Evolutionary conservation across 2,329 filamentous ascomycete genomes (phyloP).

Genomic region (Blumeriella jaapii): DNA sequence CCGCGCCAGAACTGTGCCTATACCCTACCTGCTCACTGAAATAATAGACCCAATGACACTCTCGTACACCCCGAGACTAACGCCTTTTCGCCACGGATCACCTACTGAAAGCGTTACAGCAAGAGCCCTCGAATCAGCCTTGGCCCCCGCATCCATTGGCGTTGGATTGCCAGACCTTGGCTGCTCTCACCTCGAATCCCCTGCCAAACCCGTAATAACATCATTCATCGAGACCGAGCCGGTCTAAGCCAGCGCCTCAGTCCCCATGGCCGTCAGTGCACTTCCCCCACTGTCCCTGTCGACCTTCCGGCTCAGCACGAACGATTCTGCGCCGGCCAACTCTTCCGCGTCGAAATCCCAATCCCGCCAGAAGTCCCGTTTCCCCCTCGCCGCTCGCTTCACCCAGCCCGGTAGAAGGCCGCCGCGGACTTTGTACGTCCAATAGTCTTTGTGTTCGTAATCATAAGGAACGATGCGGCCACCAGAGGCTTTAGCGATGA

Average conservation of each 20-base stretch:
- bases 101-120: background rate
- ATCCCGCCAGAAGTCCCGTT: slow-evolving; percentile 20
- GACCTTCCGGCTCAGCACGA: slow-evolving; percentile 5
- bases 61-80: background rate
- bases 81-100: background rate
- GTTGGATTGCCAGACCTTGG: background rate
- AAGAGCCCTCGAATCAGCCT: background rate
- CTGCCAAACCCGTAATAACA: slow-evolving; percentile 3
- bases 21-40: no score
- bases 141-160: background rate
- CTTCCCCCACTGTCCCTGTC: slow-evolving; percentile 8
- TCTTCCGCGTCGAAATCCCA: slow-evolving; percentile 14
- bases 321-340: slow-evolving; percentile 9
- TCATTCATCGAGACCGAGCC: slow-evolving; percentile 2
- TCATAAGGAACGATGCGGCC: slow-evolving; percentile 65
- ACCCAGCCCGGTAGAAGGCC: slow-evolving; percentile 69
- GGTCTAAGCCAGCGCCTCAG: background rate
- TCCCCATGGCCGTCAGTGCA: slow-evolving; percentile 3
- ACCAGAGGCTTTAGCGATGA: slow-evolving; percentile 52
- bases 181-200: slow-evolving; percentile 9
- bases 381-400: slow-evolving; percentile 42
- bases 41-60: no score
- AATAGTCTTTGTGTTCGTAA: slow-evolving; percentile 65
- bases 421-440: slow-evolving; percentile 67
- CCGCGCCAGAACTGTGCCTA: no score